phyloP scores from a whole-genome alignment of 495 filamentous ascomycete genomes.

The Aspergillus wentii region DNA sequence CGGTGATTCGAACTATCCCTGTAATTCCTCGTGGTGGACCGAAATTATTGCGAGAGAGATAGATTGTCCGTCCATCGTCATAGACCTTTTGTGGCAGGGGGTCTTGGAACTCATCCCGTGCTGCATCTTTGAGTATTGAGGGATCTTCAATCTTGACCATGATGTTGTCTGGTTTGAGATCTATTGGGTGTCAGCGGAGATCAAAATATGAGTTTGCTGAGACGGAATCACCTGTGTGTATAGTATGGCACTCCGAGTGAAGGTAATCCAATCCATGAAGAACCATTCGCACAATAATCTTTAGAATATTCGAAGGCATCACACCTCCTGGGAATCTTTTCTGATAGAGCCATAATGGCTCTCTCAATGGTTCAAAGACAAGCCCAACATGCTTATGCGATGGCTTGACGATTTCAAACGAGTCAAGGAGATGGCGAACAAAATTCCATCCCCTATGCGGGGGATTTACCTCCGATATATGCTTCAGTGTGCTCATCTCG shows the following conservation, averaged over 20 bases:
- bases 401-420: conserved; percentile 20
- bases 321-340: conserved; percentile 5
- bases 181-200: too few relatives aligned
- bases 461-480: conserved; percentile 21
- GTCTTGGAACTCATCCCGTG: conserved; percentile 15
- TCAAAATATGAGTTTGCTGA: conserved; percentile 2
- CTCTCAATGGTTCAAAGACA: conserved; percentile 32
- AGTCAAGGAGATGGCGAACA: conserved; percentile 22
- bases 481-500: conserved; percentile 13
- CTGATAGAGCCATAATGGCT: conserved; percentile 14
- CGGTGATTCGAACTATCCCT: conserved; percentile 11
- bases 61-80: conserved; percentile 12
- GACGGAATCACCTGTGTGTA: conserved; percentile 75
- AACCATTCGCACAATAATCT: conserved; percentile 80
- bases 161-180: conserved; percentile 14
- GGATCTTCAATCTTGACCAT: conserved; percentile 15
- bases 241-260: conserved; percentile 81
- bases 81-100: conserved; percentile 14
- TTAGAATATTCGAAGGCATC: conserved; percentile 68
- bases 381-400: conserved; percentile 24
- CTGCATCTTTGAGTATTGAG: conserved; percentile 12
- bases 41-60: conserved; percentile 15
- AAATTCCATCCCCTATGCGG: conserved; percentile 36
- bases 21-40: conserved; percentile 5
- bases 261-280: conserved; percentile 82